phyloP scores from a whole-genome alignment of 768 basidiomycete species.

The Boletales sp. region DNA sequence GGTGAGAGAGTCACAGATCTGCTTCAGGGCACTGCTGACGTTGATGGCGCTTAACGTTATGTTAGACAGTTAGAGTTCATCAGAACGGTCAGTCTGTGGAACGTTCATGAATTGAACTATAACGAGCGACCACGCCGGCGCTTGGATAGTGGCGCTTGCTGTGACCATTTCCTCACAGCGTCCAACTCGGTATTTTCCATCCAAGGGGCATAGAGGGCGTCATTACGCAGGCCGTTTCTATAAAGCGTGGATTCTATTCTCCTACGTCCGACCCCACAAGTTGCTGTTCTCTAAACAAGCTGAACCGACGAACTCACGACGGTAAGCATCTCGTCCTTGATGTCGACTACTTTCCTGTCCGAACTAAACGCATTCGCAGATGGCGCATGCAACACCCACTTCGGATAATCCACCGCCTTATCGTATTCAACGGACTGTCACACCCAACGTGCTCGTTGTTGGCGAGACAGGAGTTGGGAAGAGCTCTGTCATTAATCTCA shows the following conservation, averaged over 20 bases:
- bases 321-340: slow-evolving; percentile 7
- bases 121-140: neutral
- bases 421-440: slow-evolving; percentile 2
- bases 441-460: slow-evolving; percentile 36
- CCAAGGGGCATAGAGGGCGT: neutral
- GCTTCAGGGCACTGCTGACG: neutral
- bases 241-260: slow-evolving; percentile 3
- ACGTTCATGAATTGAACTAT: neutral
- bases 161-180: neutral
- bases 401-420: slow-evolving; percentile 6
- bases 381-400: neutral
- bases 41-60: slow-evolving; percentile 4
- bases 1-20: neutral
- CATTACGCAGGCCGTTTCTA: neutral
- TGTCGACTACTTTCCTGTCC: neutral
- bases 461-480: slow-evolving; percentile 33
- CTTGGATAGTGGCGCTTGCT: neutral
- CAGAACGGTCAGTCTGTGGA: neutral
- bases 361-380: slow-evolving; percentile 1
- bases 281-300: neutral
- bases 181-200: neutral
- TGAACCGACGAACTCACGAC: neutral
- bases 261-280: neutral
- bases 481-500: slow-evolving; percentile 41
- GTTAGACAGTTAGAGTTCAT: neutral